These are phyloP conservation scores for Solanum raphanifolium DNA, from an alignment of 257 asterid genomes.

Conservation along the genomic window DNA sequence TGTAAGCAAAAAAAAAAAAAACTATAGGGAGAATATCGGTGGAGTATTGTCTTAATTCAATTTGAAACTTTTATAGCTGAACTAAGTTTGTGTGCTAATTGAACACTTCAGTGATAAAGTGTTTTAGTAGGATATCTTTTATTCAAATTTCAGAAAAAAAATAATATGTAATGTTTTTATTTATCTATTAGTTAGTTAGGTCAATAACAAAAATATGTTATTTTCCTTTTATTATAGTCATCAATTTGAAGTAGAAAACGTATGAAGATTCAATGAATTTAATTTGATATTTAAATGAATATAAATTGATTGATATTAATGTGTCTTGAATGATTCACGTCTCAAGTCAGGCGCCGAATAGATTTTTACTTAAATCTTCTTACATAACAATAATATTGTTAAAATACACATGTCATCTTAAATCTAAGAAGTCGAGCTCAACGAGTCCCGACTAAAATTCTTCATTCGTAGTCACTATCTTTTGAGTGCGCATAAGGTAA, in stretches of 20 bases:
- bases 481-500: not conserved
- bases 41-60: not conserved
- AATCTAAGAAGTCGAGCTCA: not conserved
- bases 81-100: not conserved
- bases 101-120: not conserved
- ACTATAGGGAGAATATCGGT: not conserved
- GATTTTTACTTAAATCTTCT: not conserved
- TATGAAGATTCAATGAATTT: not conserved
- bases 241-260: not conserved
- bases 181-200: no score
- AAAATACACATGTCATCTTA: not conserved
- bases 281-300: no score
- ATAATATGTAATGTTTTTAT: not conserved
- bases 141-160: not conserved
- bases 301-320: no score
- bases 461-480: fast-evolving
- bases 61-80: not conserved
- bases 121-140: not conserved
- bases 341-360: fast-evolving
- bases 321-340: not conserved
- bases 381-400: not conserved
- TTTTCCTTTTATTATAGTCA: not conserved
- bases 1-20: not conserved
- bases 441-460: fast-evolving
- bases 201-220: no score